Conservation (phyloP, 2,329 filamentous ascomycete species). For the Lasiodiplodia gonubiensis region DNA sequence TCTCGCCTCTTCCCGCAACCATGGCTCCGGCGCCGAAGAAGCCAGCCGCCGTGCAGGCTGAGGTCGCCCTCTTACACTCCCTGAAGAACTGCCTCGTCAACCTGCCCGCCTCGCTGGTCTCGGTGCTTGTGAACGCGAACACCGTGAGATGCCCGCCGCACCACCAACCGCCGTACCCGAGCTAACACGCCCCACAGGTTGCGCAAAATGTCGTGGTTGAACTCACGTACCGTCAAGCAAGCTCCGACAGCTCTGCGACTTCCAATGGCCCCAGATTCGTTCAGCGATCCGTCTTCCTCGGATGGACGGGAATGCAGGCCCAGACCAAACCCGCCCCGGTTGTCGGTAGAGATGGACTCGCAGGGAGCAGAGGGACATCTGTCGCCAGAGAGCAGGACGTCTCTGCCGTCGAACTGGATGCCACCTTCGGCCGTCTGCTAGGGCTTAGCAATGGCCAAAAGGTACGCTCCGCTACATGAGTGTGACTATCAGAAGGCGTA, state of each 20-base stretch:
- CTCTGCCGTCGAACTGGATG: conserved; percentile 82
- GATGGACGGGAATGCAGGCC: conserved; percentile 98
- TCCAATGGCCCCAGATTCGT: conserved; percentile 48
- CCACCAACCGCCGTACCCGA: conserved; percentile 55
- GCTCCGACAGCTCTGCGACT: conserved; percentile 48
- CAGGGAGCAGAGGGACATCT: conserved; percentile 61
- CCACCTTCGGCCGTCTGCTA: conserved; percentile 77
- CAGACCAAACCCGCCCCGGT: conserved; percentile 78
- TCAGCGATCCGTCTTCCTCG: conserved; percentile 79
- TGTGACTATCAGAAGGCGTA: background rate
- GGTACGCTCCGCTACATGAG: conserved; percentile 49
- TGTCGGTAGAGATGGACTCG: conserved; percentile 75
- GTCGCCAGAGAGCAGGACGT: conserved; percentile 74
- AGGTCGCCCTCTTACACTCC: conserved; percentile 78
- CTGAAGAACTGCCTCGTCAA: conserved; percentile 96
- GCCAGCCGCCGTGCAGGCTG: conserved; percentile 65
- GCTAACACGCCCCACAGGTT: conserved; percentile 58
- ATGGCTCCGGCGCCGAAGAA: conserved; percentile 43
- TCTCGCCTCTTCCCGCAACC: conserved; percentile 28
- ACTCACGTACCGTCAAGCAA: conserved; percentile 72
- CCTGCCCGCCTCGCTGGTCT: conserved; percentile 82
- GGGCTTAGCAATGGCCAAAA: conserved; percentile 83
- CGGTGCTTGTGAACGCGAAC: conserved; percentile 85
- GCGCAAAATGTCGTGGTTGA: conserved; percentile 97
- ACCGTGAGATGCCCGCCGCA: conserved; percentile 65